Evolutionary conservation across 164 flowering plant genomes (phyloP).

Genomic region (Paratinospora sagittata): DNA sequence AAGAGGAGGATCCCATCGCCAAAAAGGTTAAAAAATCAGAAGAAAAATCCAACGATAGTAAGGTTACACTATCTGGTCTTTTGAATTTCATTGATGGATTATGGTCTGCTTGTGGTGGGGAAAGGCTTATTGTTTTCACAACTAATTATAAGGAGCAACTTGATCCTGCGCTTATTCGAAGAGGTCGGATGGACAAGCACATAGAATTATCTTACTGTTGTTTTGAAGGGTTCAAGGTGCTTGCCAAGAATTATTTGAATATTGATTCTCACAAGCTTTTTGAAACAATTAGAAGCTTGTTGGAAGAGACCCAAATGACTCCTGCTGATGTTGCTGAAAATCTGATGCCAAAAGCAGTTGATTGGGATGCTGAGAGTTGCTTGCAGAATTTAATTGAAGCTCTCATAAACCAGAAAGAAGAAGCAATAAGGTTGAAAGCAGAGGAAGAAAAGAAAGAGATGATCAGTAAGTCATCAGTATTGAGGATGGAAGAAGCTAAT

Average conservation of each 20-base stretch:
- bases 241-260: conserved; percentile 38
- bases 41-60: not conserved
- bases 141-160: conserved; percentile 47
- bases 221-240: conserved; percentile 36
- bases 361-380: not conserved
- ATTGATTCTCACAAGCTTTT: conserved; percentile 31
- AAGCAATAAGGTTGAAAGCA: not conserved
- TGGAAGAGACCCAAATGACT: conserved; percentile 24
- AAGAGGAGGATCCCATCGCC: conserved; percentile 4
- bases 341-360: not conserved
- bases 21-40: conserved; percentile 2
- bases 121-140: conserved; percentile 43
- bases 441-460: not conserved
- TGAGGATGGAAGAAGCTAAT: too few species aligned
- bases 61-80: conserved; percentile 48
- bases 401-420: not conserved
- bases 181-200: conserved; percentile 62
- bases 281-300: conserved; percentile 12
- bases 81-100: conserved; percentile 54
- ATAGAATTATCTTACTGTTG: conserved; percentile 41
- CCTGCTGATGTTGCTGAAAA: conserved; percentile 10
- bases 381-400: conserved; percentile 8
- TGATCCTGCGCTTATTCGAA: conserved; percentile 47
- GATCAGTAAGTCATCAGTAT: too few species aligned
- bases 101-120: conserved; percentile 49